Base-by-base conservation (phyloP, 2,329 filamentous ascomycete genomes). In the Dactylella cylindrospora region DNA sequence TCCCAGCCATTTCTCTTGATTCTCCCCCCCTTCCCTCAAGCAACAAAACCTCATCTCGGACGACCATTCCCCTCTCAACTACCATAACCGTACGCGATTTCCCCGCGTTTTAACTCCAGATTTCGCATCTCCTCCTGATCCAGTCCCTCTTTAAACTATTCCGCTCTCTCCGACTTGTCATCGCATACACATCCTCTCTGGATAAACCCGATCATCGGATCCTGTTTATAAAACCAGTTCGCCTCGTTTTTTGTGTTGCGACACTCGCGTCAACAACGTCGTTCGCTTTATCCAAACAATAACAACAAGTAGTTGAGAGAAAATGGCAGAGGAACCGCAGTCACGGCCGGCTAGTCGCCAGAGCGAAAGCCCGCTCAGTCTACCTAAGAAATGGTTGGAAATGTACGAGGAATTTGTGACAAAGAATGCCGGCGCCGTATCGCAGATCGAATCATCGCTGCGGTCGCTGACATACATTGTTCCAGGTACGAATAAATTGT, bases 381-480 rank as follows among this genome's bases (percentile, higher is more conserved):
- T 83, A 68, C 82, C 84, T 41, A 79, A 83, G 20, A 78, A 78
- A 73, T 87, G 82, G 82, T 76, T 88, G 47, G 75, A 79, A 66
- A 80, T 83, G 75, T 95, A 95, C 74, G 83, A 84, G 70, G 85
- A 93, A 66, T 96, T 97, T 75, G 91, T 98, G 76, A 86, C 88
- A 65, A 93, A 91, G 76, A 98, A 98, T 73, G 84, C 90, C 64
- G 86, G 89, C 70, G 89, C 94, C 60, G 90, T 98, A 47, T 88
- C 89, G 43, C 90, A 95, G 76, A 91, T 98, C 66, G 93, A 98
- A 76, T 94, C 88, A 65, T 89, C 90, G 10, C 76, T 98, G 70
- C 84, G 93, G 31, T 95, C 90, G 22, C 76, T 98, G 66, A 96
- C 91, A 40, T 98, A 98, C 73, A 90, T 98, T 67, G 93, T 97